Evolutionary conservation across 2,329 filamentous ascomycete species (phyloP).

Genomic region (Colletotrichum sp.): DNA sequence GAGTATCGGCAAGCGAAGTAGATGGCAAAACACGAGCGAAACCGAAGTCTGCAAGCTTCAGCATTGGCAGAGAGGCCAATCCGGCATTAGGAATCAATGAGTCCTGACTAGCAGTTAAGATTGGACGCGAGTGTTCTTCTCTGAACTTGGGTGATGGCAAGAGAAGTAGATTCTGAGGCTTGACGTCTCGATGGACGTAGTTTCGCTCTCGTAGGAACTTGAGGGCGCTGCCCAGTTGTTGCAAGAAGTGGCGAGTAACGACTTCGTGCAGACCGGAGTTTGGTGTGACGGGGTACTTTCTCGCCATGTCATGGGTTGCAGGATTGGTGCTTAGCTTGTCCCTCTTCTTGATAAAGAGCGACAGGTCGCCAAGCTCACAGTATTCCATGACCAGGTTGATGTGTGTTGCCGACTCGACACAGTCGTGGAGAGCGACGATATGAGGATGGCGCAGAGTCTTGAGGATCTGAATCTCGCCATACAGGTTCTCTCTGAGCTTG

Average conservation of each 20-base stretch:
- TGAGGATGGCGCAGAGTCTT: constrained; percentile 94
- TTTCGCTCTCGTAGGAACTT: constrained; percentile 85
- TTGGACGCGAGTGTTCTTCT: constrained; percentile 66
- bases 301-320: constrained; percentile 86
- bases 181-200: constrained; percentile 95
- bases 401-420: constrained; percentile 82
- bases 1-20: constrained; percentile 91
- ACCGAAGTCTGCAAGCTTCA: constrained; percentile 98
- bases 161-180: constrained; percentile 93
- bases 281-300: constrained; percentile 86
- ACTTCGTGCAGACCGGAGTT: constrained; percentile 94
- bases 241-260: constrained; percentile 93
- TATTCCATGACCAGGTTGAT: constrained; percentile 99
- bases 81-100: constrained; percentile 83
- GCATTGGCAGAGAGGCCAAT: constrained; percentile 85
- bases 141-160: constrained; percentile 81
- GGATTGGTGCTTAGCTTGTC: constrained; percentile 80
- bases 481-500: constrained; percentile 96
- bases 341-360: constrained; percentile 94
- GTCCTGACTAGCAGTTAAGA: constrained; percentile 78
- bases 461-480: constrained; percentile 93
- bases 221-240: constrained; percentile 91
- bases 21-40: constrained; percentile 92
- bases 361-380: constrained; percentile 93
- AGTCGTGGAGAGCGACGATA: constrained; percentile 95